phyloP scores from a whole-genome alignment of 257 asterid species.

The Lithospermum erythrorhizon region DNA sequence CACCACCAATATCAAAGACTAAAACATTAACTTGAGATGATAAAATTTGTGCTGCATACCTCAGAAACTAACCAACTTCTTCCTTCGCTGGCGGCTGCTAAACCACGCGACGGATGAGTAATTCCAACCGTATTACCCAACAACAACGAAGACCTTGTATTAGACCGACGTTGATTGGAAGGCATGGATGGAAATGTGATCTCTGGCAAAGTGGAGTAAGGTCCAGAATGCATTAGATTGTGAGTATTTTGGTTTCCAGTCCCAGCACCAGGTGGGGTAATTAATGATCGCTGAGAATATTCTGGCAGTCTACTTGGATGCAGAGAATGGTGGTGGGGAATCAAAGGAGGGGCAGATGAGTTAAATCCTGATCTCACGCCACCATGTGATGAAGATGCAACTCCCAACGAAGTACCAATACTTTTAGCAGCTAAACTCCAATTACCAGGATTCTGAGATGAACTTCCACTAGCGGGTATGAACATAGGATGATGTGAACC shows the following conservation, averaged over 20 bases:
- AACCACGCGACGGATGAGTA: conserved; percentile 44
- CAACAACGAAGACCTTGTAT: conserved; percentile 47
- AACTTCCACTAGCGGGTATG: conserved; percentile 38
- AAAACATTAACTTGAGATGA: neutral
- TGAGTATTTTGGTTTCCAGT: conserved; percentile 39
- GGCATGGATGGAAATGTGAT: conserved; percentile 35
- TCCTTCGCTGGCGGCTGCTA: conserved; percentile 63
- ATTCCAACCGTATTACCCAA: conserved; percentile 49
- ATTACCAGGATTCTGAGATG: conserved; percentile 37
- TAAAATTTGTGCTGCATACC: conserved; percentile 26
- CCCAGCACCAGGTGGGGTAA: conserved; percentile 42
- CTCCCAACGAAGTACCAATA: conserved; percentile 19
- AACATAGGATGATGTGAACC: conserved; percentile 67
- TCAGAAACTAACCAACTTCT: conserved; percentile 70
- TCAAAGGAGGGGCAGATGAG: conserved; percentile 45
- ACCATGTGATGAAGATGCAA: conserved; percentile 35
- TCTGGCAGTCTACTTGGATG: conserved; percentile 64
- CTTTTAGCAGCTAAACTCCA: conserved; percentile 42
- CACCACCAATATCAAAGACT: too few relatives aligned
- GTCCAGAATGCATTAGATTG: conserved; percentile 25
- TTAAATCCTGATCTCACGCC: conserved; percentile 34
- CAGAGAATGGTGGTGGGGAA: conserved; percentile 36
- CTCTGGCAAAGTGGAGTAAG: conserved; percentile 37
- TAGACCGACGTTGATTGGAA: conserved; percentile 23
- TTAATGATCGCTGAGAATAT: conserved; percentile 51